Evolutionary conservation across 441 rosid genomes (phyloP).

Genomic region (Croton laevigatus): DNA sequence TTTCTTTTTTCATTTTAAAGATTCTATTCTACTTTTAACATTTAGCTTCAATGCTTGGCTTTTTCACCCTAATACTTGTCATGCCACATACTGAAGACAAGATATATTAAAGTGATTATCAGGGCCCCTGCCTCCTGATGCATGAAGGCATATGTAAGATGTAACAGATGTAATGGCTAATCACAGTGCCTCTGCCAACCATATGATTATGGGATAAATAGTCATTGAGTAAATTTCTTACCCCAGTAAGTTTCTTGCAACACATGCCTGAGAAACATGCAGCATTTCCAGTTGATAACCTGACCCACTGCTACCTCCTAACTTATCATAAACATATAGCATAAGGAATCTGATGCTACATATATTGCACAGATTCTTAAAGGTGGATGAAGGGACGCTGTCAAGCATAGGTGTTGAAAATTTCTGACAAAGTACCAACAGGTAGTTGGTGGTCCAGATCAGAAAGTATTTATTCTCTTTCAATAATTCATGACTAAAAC

Average conservation of each 20-base stretch:
- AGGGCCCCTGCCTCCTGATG: no score
- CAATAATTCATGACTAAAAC: not conserved
- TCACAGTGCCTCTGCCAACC: not conserved
- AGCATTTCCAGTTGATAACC: not conserved
- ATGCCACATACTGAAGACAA: no score
- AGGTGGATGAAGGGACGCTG: not conserved
- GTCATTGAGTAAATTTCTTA: not conserved
- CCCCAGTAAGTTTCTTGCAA: not conserved
- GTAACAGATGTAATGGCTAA: not conserved
- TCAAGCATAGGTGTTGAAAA: not conserved
- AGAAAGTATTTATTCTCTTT: not conserved
- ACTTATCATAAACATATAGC: not conserved
- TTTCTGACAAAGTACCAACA: not conserved
- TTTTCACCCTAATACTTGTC: no score
- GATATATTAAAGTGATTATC: no score
- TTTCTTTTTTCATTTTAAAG: no score
- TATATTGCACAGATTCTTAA: not conserved
- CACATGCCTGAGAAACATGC: not conserved
- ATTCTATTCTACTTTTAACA: no score
- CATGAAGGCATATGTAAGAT: no score
- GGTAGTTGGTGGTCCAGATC: not conserved
- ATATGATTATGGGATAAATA: not conserved
- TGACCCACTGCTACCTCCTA: not conserved
- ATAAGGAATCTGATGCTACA: not conserved
- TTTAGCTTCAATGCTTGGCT: no score